Evolutionary conservation across 2,329 filamentous ascomycete genomes (phyloP).

Genomic region (Colletotrichum truncatum): DNA sequence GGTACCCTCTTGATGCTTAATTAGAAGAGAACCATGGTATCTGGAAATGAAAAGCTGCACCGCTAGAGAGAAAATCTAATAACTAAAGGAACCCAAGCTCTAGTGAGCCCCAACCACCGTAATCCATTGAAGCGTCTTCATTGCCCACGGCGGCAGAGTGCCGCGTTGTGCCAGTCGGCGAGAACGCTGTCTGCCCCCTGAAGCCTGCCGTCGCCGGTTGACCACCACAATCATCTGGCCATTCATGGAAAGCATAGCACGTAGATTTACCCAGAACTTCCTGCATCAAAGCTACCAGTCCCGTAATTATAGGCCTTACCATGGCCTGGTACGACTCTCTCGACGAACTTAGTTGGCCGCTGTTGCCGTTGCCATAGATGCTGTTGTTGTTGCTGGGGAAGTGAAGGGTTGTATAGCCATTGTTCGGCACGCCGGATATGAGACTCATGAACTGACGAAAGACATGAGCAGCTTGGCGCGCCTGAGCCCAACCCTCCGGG

Average conservation of each 20-base stretch:
- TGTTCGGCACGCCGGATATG: slow-evolving; percentile 31
- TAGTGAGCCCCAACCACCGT: slow-evolving; percentile 27
- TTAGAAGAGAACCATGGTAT: neutral
- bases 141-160: slow-evolving; percentile 14
- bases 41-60: neutral
- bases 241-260: slow-evolving; percentile 35
- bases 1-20: too few species aligned
- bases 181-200: slow-evolving; percentile 16
- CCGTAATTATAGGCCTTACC: slow-evolving; percentile 31
- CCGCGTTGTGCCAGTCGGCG: slow-evolving; percentile 23
- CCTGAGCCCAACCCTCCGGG: slow-evolving; percentile 43
- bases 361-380: slow-evolving; percentile 8
- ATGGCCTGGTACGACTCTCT: slow-evolving; percentile 33
- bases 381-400: slow-evolving; percentile 23
- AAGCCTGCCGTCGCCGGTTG: slow-evolving; percentile 9
- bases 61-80: neutral
- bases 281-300: slow-evolving; percentile 39
- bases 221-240: slow-evolving; percentile 24
- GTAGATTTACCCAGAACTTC: slow-evolving; percentile 45
- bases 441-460: slow-evolving; percentile 41
- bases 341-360: slow-evolving; percentile 14
- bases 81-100: slow-evolving; percentile 28
- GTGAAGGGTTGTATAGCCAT: slow-evolving; percentile 31
- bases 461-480: slow-evolving; percentile 44
- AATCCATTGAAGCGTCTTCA: slow-evolving; percentile 23